Evolutionary conservation across 805 yeast genomes (phyloP).

Genomic region (Blastobotrys muscicola): DNA sequence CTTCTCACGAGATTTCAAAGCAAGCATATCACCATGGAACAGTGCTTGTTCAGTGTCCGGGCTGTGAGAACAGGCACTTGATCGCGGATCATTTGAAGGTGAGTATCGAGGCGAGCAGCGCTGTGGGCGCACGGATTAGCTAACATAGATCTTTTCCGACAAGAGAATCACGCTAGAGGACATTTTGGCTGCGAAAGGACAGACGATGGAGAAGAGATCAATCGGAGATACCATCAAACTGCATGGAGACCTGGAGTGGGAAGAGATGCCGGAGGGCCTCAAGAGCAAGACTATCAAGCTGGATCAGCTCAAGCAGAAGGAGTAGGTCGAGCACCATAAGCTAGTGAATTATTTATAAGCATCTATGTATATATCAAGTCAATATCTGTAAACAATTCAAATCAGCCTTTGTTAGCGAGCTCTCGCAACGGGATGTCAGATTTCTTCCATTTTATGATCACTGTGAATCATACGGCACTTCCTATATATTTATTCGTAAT

Average conservation of each 20-base stretch:
- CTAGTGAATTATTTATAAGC: no score
- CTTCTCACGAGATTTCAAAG: conserved; percentile 83
- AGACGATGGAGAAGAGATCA: conserved; percentile 51
- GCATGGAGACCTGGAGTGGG: conserved; percentile 22
- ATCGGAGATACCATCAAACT: conserved; percentile 24
- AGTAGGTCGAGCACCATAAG: no score
- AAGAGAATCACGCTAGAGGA: conserved; percentile 69
- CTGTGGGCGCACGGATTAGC: background rate
- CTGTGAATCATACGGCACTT: conserved; percentile 27
- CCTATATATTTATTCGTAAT: conserved; percentile 19
- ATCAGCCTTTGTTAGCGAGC: background rate
- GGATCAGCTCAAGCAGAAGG: background rate
- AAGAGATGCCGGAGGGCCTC: conserved; percentile 13
- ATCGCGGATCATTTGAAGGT: conserved; percentile 78
- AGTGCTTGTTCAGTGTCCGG: conserved; percentile 84
- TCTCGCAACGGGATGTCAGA: conserved; percentile 2
- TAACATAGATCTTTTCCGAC: conserved; percentile 58
- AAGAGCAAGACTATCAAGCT: conserved; percentile 5
- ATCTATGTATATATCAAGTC: background rate
- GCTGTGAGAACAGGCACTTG: conserved; percentile 77
- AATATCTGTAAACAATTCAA: conserved; percentile 1
- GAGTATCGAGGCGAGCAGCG: conserved; percentile 17
- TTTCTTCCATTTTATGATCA: conserved; percentile 23
- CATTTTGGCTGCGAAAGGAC: conserved; percentile 66
- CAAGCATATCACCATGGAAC: conserved; percentile 86